Conservation (phyloP, 257 asterid genomes). For the Solanum virginianum region DNA sequence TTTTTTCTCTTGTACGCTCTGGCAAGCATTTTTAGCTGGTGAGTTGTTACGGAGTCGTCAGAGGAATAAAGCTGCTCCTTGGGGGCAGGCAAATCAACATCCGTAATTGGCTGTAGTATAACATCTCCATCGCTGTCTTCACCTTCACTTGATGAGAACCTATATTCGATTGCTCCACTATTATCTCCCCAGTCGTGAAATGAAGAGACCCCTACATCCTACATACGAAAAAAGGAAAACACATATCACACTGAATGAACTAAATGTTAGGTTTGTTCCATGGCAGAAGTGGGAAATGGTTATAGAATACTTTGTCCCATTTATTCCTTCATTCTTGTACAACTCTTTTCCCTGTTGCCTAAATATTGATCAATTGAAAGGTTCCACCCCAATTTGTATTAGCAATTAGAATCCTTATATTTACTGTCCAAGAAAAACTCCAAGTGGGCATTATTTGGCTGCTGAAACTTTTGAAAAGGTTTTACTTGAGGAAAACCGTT, state of each 20-base stretch:
- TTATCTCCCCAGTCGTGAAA: conserved; percentile 49
- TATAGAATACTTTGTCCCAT: not conserved
- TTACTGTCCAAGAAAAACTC: not conserved
- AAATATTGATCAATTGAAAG: not conserved
- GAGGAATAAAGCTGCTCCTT: conserved; percentile 35
- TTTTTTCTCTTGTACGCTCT: conserved; percentile 47
- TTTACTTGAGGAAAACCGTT: not conserved
- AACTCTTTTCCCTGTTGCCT: not conserved
- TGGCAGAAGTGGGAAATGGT: not conserved
- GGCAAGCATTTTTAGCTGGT: conserved; percentile 49
- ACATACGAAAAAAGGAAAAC: not conserved
- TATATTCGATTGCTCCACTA: conserved; percentile 22
- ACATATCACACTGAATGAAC: not conserved
- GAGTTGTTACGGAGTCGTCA: conserved; percentile 55
- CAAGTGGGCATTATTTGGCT: not conserved
- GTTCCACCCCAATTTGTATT: not conserved
- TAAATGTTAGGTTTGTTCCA: not conserved
- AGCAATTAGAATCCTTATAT: not conserved
- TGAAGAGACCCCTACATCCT: conserved; percentile 51
- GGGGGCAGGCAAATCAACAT: conserved; percentile 62
- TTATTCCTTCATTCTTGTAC: not conserved
- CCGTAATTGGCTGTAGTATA: conserved; percentile 63
- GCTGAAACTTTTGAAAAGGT: not conserved
- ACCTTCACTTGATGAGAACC: conserved; percentile 68
- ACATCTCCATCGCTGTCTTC: conserved; percentile 79